Evolutionary conservation across 108 stramenopile species (phyloP).

Genomic region (Conticribra guillardii): DNA sequence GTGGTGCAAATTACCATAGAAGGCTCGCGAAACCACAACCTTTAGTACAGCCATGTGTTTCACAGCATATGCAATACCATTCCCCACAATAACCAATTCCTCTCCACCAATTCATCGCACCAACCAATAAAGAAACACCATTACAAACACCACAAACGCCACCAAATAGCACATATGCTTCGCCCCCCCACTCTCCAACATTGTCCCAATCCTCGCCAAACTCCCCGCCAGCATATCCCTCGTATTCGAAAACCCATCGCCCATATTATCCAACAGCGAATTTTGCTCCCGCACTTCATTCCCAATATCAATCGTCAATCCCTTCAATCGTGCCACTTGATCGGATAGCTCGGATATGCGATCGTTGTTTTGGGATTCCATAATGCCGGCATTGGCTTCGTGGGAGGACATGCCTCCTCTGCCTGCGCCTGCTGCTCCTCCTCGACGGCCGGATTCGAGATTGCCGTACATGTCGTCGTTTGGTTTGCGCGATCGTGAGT

Average conservation of each 20-base stretch:
- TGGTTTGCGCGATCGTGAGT: conserved; percentile 34
- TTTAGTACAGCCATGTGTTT: too few relatives aligned
- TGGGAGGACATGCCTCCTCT: conserved; percentile 51
- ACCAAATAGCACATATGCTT: conserved; percentile 93
- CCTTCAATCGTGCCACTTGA: conserved; percentile 86
- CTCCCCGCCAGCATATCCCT: conserved; percentile 74
- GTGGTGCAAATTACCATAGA: too few relatives aligned
- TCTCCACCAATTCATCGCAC: too few relatives aligned
- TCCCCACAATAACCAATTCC: too few relatives aligned
- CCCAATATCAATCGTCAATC: conserved; percentile 87
- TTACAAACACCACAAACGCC: conserved; percentile 80
- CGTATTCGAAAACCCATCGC: conserved; percentile 77
- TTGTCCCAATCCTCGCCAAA: conserved; percentile 81
- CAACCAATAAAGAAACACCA: conserved; percentile 87
- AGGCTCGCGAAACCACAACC: too few relatives aligned
- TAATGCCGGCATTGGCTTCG: conserved; percentile 80
- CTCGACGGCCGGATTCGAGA: conserved; percentile 71
- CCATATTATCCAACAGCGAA: conserved; percentile 84
- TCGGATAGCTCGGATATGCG: conserved; percentile 82
- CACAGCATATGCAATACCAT: too few relatives aligned
- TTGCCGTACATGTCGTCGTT: conserved; percentile 63
- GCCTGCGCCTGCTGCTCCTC: conserved; percentile 20
- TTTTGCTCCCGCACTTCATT: conserved; percentile 92
- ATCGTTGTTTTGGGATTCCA: conserved; percentile 90
- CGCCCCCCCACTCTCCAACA: conserved; percentile 80